Evolutionary conservation across 2,329 filamentous ascomycete genomes (phyloP).

Genomic region (Xylariaceae sp.): DNA sequence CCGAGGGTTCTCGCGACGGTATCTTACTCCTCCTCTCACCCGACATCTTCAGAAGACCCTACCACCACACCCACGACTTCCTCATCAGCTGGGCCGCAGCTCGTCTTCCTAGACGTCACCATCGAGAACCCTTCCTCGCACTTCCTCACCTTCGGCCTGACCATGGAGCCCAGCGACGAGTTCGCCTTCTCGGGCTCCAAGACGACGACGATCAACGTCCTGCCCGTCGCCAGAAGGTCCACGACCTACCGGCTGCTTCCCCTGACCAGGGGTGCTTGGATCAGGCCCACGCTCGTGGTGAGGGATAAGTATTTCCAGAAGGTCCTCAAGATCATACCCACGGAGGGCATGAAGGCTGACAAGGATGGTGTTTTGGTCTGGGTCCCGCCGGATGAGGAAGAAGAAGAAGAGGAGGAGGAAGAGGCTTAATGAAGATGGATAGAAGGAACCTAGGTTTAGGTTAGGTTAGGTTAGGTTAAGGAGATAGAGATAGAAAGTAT

Average conservation of each 20-base stretch:
- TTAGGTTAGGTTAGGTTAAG: too few species aligned
- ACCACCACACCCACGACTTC: too few species aligned
- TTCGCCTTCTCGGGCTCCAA: conserved; percentile 94
- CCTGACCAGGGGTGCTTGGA: conserved; percentile 59
- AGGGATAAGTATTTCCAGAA: conserved; percentile 93
- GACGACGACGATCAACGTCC: conserved; percentile 68
- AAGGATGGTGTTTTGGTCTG: conserved; percentile 61
- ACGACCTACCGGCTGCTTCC: conserved; percentile 73
- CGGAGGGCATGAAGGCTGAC: conserved; percentile 62
- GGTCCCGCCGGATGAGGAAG: conserved; percentile 45
- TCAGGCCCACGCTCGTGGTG: conserved; percentile 68
- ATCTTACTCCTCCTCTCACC: conserved; percentile 38
- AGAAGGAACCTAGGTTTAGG: too few species aligned
- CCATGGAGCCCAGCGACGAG: conserved; percentile 85
- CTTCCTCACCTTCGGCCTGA: conserved; percentile 86
- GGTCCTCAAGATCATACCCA: conserved; percentile 72
- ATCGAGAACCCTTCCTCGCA: conserved; percentile 94
- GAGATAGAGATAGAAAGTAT: too few species aligned
- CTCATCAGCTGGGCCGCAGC: conserved; percentile 31
- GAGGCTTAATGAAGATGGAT: too few species aligned
- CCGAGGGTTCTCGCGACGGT: conserved; percentile 71
- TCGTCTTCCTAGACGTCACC: conserved; percentile 51
- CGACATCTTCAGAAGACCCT: conserved; percentile 12
- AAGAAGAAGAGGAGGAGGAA: too few species aligned
- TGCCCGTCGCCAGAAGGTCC: conserved; percentile 71